A percentile compares a stretch with the other conserved stretches of the same genome.
phyloP scores from a whole-genome alignment of 495 filamentous ascomycete species.

The Lasiosphaeria hispida region DNA sequence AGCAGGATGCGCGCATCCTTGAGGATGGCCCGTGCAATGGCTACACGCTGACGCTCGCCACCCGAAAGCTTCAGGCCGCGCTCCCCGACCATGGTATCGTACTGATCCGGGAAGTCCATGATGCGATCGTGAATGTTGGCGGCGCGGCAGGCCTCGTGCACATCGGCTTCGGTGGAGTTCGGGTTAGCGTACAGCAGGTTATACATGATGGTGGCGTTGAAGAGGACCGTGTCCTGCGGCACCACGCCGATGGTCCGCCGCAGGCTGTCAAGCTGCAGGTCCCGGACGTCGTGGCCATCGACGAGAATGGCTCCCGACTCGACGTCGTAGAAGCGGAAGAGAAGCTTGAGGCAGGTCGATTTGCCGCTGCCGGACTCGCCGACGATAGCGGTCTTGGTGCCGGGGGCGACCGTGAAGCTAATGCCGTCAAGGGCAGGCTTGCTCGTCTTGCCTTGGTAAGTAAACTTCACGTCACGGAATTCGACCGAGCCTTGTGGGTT shows the following conservation, averaged over 20 bases:
- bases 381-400: conserved; percentile 89
- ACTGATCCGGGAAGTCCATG: conserved; percentile 82
- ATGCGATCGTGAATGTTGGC: conserved; percentile 96
- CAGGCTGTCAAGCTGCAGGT: conserved; percentile 81
- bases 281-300: conserved; percentile 76
- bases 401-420: conserved; percentile 73
- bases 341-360: conserved; percentile 84
- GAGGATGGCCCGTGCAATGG: conserved; percentile 89
- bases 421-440: conserved; percentile 80
- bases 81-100: conserved; percentile 87
- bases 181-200: conserved; percentile 91
- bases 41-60: conserved; percentile 92
- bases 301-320: conserved; percentile 71
- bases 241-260: conserved; percentile 86
- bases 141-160: conserved; percentile 79
- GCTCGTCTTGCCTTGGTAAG: conserved; percentile 57
- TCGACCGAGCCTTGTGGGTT: conserved; percentile 72
- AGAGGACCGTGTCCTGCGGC: conserved; percentile 89
- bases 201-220: conserved; percentile 93
- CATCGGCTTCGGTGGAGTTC: conserved; percentile 74
- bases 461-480: conserved; percentile 81
- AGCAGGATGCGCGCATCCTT: conserved; percentile 93
- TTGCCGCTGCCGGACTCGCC: conserved; percentile 94
- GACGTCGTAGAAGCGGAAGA: conserved; percentile 90
- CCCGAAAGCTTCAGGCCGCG: conserved; percentile 91